Evolutionary conservation across 78 protist genomes (phyloP).

Genomic region (Pigoraptor vietnamica): DNA sequence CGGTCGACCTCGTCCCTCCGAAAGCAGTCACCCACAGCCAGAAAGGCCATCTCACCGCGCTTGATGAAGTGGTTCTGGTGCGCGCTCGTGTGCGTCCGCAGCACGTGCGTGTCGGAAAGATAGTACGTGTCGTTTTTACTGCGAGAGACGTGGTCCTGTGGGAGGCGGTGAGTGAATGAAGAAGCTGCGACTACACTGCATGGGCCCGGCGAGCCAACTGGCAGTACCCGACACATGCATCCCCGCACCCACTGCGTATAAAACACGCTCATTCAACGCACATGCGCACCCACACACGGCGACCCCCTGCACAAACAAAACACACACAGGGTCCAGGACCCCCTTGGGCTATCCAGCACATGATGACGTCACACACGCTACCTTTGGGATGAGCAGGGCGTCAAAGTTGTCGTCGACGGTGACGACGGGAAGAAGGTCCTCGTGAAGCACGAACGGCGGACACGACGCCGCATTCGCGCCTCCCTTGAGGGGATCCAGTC

Average conservation of each 20-base stretch:
- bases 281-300: too few species aligned
- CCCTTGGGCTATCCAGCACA: too few species aligned
- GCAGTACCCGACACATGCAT: too few species aligned
- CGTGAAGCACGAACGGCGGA: not conserved
- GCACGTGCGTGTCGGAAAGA: not conserved
- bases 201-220: too few species aligned
- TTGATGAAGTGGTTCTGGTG: conserved; percentile 47
- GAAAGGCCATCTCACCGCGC: conserved; percentile 40
- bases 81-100: conserved; percentile 47
- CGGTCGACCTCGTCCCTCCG: conserved; percentile 80
- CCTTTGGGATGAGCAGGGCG: conserved; percentile 4
- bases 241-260: too few species aligned
- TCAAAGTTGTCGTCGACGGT: conserved; percentile 39
- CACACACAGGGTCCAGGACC: too few species aligned
- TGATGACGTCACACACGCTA: too few species aligned
- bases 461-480: not conserved
- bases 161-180: too few species aligned
- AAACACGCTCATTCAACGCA: too few species aligned
- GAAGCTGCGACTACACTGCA: too few species aligned
- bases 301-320: too few species aligned
- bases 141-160: conserved; percentile 51
- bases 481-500: not conserved
- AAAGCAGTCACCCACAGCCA: conserved; percentile 81
- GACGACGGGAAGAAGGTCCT: conserved; percentile 42
- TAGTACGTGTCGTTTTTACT: conserved; percentile 54